A percentile compares a stretch with the other conserved stretches of the same genome.
These are phyloP conservation scores for Aspergillus sp. DNA, from an alignment of 2,329 filamentous ascomycete genomes.

Conservation along the genomic window DNA sequence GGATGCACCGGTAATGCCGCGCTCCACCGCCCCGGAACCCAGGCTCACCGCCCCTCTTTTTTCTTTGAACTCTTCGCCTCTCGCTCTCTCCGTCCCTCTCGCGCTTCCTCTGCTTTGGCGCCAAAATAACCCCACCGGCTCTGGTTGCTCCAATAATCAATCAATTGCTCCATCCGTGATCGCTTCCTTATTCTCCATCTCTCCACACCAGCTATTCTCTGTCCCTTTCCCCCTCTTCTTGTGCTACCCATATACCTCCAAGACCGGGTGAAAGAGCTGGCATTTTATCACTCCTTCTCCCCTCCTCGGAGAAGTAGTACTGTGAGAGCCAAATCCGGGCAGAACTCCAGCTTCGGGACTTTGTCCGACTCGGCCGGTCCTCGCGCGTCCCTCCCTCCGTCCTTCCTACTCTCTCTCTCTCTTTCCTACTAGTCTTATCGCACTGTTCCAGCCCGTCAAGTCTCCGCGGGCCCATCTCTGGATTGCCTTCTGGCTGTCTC, in stretches of 20 bases:
- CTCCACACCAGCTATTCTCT: background rate
- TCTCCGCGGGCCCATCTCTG: constrained; percentile 15
- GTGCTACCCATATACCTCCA: background rate
- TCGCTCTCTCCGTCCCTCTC: background rate
- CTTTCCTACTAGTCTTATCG: background rate
- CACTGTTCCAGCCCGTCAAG: constrained; percentile 16
- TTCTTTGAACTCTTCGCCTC: background rate
- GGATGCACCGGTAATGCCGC: background rate
- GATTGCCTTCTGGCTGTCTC: constrained; percentile 9
- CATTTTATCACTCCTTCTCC: background rate
- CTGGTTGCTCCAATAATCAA: background rate
- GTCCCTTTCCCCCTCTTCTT: background rate
- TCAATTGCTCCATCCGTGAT: background rate
- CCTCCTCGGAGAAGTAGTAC: background rate
- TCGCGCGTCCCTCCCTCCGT: background rate
- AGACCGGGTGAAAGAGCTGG: background rate
- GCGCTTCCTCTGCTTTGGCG: background rate
- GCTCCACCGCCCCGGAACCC: background rate
- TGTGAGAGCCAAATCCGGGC: background rate
- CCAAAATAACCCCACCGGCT: background rate
- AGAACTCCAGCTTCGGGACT: background rate
- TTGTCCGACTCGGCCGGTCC: background rate
- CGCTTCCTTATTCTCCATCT: background rate
- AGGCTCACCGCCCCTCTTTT: background rate
- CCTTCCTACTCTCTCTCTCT: background rate